A percentile compares a stretch with the other conserved stretches of the same genome.
phyloP scores from a whole-genome alignment of 2,329 filamentous ascomycete genomes.

The Diaporthe amygdali region DNA sequence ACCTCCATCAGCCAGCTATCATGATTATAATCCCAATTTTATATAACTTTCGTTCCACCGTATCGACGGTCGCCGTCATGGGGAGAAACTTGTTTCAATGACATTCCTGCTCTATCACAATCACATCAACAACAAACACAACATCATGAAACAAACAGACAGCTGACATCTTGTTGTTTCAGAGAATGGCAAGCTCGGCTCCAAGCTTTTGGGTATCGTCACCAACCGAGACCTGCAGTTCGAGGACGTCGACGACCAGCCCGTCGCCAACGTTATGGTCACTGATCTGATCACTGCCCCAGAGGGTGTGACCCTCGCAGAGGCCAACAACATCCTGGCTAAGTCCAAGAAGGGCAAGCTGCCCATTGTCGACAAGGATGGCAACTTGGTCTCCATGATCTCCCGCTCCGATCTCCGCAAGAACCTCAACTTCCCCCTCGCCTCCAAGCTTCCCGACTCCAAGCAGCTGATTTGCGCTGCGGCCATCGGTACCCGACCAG shows the following conservation, averaged over 20 bases:
- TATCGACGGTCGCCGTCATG: constrained; percentile 85
- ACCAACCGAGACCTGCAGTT: constrained; percentile 99
- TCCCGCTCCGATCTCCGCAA: constrained; percentile 97
- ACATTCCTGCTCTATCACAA: constrained; percentile 6
- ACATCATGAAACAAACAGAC: constrained; percentile 22
- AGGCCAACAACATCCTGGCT: constrained; percentile 92
- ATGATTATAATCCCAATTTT: constrained; percentile 82
- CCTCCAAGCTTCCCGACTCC: constrained; percentile 93
- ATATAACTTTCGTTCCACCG: constrained; percentile 99
- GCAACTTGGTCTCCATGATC: constrained; percentile 90
- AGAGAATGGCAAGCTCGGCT: constrained; percentile 93
- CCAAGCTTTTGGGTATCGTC: constrained; percentile 95
- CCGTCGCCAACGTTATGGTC: constrained; percentile 92
- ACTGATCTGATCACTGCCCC: constrained; percentile 90
- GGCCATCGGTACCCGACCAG: constrained; percentile 91
- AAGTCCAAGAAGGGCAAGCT: constrained; percentile 99
- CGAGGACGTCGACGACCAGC: constrained; percentile 73
- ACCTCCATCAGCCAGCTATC: constrained; percentile 22
- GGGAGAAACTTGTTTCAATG: constrained; percentile 62
- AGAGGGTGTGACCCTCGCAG: constrained; percentile 79
- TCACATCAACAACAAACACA: background rate
- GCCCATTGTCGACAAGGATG: constrained; percentile 83
- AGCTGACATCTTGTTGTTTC: constrained; percentile 43
- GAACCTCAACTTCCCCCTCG: constrained; percentile 95
- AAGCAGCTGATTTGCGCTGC: constrained; percentile 98